phyloP scores from a whole-genome alignment of 345 rosid species.

The Acer campestre region DNA sequence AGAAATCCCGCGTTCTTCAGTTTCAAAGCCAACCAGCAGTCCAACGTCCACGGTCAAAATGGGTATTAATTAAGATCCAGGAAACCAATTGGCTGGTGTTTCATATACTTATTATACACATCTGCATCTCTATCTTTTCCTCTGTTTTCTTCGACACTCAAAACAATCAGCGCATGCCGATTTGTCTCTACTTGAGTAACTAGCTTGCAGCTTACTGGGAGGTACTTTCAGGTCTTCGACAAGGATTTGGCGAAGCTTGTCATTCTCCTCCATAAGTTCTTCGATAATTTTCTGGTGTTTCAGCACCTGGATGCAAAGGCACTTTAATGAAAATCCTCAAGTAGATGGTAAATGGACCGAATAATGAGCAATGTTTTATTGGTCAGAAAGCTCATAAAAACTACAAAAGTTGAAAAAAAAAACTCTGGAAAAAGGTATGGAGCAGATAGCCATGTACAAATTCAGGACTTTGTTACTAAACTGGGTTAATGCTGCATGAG shows the following conservation, averaged over 20 bases:
- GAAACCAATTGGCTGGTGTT: conserved; percentile 2
- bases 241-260: conserved; percentile 70
- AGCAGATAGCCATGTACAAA: neutral
- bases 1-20: neutral
- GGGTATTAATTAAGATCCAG: conserved; percentile 6
- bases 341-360: neutral
- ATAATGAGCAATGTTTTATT: neutral
- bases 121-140: conserved; percentile 49
- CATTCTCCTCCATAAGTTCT: conserved; percentile 76
- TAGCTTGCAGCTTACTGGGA: conserved; percentile 56
- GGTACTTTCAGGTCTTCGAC: conserved; percentile 81
- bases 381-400: neutral
- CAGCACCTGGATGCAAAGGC: conserved; percentile 46
- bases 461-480: neutral
- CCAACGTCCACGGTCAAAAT: neutral
- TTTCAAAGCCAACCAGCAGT: conserved; percentile 5
- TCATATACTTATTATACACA: conserved; percentile 1
- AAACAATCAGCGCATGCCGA: conserved; percentile 74
- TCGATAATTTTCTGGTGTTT: conserved; percentile 83
- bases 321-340: conserved; percentile 9
- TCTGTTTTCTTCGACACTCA: conserved; percentile 86
- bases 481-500: neutral
- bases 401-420: neutral
- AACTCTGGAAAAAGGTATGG: neutral
- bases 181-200: conserved; percentile 39